phyloP scores from a whole-genome alignment of 441 rosid species.

The Daphne laureola region DNA sequence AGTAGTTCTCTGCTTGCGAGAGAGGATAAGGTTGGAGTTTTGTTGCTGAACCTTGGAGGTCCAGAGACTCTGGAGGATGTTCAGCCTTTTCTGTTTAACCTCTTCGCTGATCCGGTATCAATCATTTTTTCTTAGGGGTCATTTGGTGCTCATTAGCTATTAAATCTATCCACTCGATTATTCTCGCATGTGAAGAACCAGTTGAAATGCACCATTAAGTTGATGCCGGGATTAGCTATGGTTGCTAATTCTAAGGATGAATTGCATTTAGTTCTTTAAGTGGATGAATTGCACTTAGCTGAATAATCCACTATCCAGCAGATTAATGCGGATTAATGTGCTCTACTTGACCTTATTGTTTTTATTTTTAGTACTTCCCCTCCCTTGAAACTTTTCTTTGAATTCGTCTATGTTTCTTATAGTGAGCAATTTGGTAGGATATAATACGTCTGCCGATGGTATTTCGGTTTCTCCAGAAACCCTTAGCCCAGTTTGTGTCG shows the following conservation, averaged over 20 bases:
- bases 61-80: conserved; percentile 97
- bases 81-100: conserved; percentile 94
- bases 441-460: conserved; percentile 83
- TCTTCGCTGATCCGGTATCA: conserved; percentile 88
- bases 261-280: too few species aligned
- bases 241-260: too few species aligned
- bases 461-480: conserved; percentile 89
- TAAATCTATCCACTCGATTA: background rate
- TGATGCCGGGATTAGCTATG: too few species aligned
- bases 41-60: conserved; percentile 93
- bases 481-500: conserved; percentile 90
- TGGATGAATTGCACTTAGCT: too few species aligned
- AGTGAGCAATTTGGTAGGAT: conserved; percentile 43
- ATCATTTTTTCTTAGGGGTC: background rate
- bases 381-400: too few species aligned
- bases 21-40: conserved; percentile 67
- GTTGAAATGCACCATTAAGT: too few species aligned
- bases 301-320: too few species aligned
- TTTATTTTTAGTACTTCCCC: too few species aligned
- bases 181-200: background rate
- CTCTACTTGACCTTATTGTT: too few species aligned
- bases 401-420: conserved; percentile 1
- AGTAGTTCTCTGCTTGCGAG: conserved; percentile 30
- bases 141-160: background rate
- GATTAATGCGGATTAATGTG: too few species aligned